Conservation (phyloP, 2,329 filamentous ascomycete species). For the Clarireedia sp. region DNA sequence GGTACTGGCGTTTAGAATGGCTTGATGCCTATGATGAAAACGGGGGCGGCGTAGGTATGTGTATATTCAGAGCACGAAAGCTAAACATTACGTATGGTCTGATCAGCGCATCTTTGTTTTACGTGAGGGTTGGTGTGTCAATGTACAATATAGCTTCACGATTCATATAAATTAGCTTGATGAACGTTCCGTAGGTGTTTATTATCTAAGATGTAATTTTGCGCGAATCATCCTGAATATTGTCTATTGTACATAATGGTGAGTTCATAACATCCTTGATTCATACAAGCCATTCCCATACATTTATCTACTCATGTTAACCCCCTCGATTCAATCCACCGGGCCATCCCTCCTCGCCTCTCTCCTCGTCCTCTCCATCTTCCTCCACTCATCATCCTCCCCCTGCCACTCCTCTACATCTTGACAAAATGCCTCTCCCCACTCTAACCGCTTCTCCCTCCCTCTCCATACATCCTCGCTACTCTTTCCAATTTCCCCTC, state of each 20-base stretch:
- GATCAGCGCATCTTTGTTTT: no score
- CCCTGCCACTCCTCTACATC: background rate
- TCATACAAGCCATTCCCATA: no score
- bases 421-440: constrained; percentile 26
- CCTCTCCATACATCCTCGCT: constrained; percentile 89
- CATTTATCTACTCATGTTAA: no score
- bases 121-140: no score
- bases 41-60: background rate
- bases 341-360: constrained; percentile 16
- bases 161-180: background rate
- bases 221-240: no score
- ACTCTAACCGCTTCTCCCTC: constrained; percentile 53
- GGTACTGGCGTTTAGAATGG: background rate
- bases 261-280: no score
- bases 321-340: background rate
- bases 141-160: no score
- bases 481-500: constrained; percentile 46
- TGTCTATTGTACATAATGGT: no score
- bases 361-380: constrained; percentile 17
- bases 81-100: no score
- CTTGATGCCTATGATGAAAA: background rate
- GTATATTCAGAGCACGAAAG: no score
- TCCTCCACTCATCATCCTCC: constrained; percentile 23
- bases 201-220: background rate
- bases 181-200: background rate